phyloP scores from a whole-genome alignment of 2,329 filamentous ascomycete genomes.

The Remersonia thermophila region DNA sequence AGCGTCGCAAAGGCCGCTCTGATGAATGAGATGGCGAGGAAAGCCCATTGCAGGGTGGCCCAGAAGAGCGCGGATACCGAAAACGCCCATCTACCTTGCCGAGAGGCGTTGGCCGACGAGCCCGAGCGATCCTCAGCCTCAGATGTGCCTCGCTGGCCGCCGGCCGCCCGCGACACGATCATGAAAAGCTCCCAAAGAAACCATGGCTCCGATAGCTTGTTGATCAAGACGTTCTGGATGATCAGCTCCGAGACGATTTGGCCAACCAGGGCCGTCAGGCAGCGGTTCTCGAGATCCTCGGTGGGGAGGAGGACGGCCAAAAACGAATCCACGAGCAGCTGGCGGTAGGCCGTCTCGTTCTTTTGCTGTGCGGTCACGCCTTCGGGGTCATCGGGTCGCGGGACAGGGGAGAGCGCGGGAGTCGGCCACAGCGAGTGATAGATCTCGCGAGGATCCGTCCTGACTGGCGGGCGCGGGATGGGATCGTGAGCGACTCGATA shows the following conservation, averaged over 20 bases:
- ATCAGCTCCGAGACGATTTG: slow-evolving; percentile 88
- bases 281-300: slow-evolving; percentile 82
- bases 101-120: slow-evolving; percentile 9
- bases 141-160: slow-evolving; percentile 16
- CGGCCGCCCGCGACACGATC: slow-evolving; percentile 45
- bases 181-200: slow-evolving; percentile 75
- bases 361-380: slow-evolving; percentile 57
- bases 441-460: slow-evolving; percentile 50
- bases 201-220: slow-evolving; percentile 76
- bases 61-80: slow-evolving; percentile 40
- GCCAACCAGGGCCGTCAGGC: slow-evolving; percentile 67
- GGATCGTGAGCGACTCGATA: slow-evolving; percentile 57
- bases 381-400: slow-evolving; percentile 38
- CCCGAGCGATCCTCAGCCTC: slow-evolving; percentile 6
- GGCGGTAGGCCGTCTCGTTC: slow-evolving; percentile 75
- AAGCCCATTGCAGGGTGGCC: slow-evolving; percentile 41
- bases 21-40: slow-evolving; percentile 46
- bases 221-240: slow-evolving; percentile 67
- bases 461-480: slow-evolving; percentile 45
- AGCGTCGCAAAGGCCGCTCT: slow-evolving; percentile 55
- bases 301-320: slow-evolving; percentile 78
- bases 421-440: slow-evolving; percentile 80
- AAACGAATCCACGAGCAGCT: slow-evolving; percentile 72
- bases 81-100: slow-evolving; percentile 19
- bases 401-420: slow-evolving; percentile 68